Conservation (phyloP, 148 eudicot species). For the Simmondsia chinensis region DNA sequence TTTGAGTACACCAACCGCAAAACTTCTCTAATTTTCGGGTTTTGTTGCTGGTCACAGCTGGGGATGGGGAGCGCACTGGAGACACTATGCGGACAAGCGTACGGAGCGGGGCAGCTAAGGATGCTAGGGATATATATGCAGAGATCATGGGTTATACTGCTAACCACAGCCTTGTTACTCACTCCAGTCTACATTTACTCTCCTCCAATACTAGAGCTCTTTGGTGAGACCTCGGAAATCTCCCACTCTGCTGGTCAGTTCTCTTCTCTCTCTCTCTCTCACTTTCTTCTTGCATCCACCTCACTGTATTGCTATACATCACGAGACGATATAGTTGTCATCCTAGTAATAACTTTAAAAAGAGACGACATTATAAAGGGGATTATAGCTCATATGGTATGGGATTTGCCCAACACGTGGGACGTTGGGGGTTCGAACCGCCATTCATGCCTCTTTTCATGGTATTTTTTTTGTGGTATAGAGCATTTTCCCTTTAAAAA, state of each 20-base stretch:
- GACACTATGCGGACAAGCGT: conserved; percentile 58
- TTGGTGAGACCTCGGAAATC: conserved; percentile 16
- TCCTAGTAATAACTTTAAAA: too few species aligned
- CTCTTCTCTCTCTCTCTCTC: neutral
- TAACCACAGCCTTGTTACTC: conserved; percentile 10
- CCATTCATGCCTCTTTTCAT: too few species aligned
- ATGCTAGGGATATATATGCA: conserved; percentile 55
- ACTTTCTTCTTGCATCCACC: too few species aligned
- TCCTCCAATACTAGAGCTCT: conserved; percentile 17
- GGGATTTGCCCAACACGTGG: too few species aligned
- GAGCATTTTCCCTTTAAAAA: too few species aligned
- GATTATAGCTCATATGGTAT: too few species aligned
- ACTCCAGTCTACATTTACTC: conserved; percentile 34
- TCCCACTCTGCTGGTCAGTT: conserved; percentile 13
- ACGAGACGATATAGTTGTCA: too few species aligned
- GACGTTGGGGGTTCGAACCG: too few species aligned
- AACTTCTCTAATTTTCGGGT: too few species aligned
- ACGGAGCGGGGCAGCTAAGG: conserved; percentile 34
- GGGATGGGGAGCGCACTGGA: conserved; percentile 62
- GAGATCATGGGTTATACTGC: conserved; percentile 45
- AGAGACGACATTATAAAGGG: too few species aligned
- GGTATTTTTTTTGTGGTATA: too few species aligned
- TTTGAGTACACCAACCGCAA: neutral
- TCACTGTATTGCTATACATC: too few species aligned
- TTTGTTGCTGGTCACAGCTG: conserved; percentile 4